These are phyloP conservation scores for Curvularia verruculosa DNA, from an alignment of 2,329 filamentous ascomycete species.

Conservation along the genomic window DNA sequence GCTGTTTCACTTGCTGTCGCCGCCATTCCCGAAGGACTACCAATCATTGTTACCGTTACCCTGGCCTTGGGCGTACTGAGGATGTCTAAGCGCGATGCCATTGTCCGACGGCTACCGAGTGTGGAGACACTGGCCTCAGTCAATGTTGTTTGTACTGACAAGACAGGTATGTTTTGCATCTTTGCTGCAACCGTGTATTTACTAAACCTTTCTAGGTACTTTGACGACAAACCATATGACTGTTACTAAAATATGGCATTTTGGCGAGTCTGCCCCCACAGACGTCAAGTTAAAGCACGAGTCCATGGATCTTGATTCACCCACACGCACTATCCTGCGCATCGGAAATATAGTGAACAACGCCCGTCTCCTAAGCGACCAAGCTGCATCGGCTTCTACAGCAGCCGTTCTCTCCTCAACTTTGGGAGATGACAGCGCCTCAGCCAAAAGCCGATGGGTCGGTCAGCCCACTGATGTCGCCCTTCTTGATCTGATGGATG, in stretches of 20 bases:
- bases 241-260: constrained; percentile 94
- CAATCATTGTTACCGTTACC: constrained; percentile 98
- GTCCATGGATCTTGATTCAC: constrained; percentile 67
- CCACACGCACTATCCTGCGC: constrained; percentile 79
- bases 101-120: constrained; percentile 93
- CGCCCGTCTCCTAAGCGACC: constrained; percentile 75
- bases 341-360: constrained; percentile 98
- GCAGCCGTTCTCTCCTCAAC: constrained; percentile 87
- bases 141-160: constrained; percentile 99
- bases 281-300: constrained; percentile 62
- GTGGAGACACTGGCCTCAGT: constrained; percentile 98
- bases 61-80: constrained; percentile 91
- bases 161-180: constrained; percentile 68
- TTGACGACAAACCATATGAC: constrained; percentile 99
- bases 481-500: constrained; percentile 91
- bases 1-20: constrained; percentile 96
- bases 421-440: constrained; percentile 65
- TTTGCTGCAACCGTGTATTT: background rate
- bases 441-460: constrained; percentile 85
- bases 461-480: constrained; percentile 97
- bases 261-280: constrained; percentile 67
- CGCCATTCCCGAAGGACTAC: constrained; percentile 92
- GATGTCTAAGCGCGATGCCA: constrained; percentile 94
- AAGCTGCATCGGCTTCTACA: constrained; percentile 72
- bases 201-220: constrained; percentile 63